Evolutionary conservation across 345 rosid genomes (phyloP).

Genomic region (Mangifera indica): DNA sequence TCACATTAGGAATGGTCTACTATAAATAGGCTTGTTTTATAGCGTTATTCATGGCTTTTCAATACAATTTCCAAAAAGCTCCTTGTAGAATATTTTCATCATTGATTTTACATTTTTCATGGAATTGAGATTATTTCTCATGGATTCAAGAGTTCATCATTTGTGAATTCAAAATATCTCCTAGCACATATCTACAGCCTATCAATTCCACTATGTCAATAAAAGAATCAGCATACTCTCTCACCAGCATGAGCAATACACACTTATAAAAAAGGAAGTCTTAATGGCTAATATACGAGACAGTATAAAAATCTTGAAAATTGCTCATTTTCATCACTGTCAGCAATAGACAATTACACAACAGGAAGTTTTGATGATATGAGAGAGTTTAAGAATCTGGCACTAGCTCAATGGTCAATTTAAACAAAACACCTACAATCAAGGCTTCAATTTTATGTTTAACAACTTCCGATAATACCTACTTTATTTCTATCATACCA

Average conservation of each 20-base stretch:
- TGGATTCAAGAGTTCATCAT: too few species aligned
- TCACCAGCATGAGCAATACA: not conserved
- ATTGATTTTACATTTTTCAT: too few species aligned
- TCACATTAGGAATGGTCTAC: too few species aligned
- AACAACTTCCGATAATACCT: not conserved
- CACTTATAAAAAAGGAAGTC: not conserved
- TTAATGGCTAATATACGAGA: not conserved
- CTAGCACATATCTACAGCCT: too few species aligned
- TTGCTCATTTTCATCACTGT: not conserved
- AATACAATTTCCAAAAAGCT: too few species aligned
- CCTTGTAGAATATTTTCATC: too few species aligned
- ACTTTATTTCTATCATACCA: not conserved
- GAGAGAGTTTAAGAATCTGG: not conserved
- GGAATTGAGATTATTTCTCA: too few species aligned
- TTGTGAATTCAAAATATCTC: too few species aligned
- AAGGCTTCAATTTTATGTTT: not conserved
- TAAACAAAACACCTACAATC: not conserved
- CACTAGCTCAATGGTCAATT: not conserved
- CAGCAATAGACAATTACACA: too few species aligned
- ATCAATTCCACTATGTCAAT: not conserved
- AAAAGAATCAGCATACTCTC: slow-evolving; percentile 8
- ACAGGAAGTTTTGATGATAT: not conserved
- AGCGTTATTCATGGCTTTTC: too few species aligned
- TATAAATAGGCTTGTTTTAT: too few species aligned
- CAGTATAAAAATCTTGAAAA: too few species aligned